phyloP scores from a whole-genome alignment of 2,329 filamentous ascomycete genomes.

The Cyanodermella asteris region DNA sequence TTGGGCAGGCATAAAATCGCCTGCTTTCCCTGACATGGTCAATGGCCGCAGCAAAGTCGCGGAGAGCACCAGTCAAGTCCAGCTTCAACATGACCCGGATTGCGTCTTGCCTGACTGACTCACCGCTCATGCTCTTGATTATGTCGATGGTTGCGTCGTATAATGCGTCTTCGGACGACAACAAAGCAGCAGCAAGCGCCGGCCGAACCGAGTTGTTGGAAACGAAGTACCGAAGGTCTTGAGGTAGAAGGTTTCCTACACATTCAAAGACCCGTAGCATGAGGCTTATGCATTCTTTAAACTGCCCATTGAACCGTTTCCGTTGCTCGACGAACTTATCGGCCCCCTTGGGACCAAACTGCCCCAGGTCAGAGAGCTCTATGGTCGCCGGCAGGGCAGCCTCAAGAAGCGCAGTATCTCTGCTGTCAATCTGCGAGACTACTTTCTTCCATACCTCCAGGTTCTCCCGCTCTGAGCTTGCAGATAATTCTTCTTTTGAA shows the following conservation, averaged over 20 bases:
- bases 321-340: slow-evolving; percentile 24
- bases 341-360: no score
- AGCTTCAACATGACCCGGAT: slow-evolving; percentile 36
- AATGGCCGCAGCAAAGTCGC: slow-evolving; percentile 33
- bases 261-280: slow-evolving; percentile 55
- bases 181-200: slow-evolving; percentile 52
- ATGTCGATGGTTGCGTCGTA: slow-evolving; percentile 63
- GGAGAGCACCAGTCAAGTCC: slow-evolving; percentile 33
- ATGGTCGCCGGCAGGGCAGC: slow-evolving; percentile 50
- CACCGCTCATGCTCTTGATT: slow-evolving; percentile 58
- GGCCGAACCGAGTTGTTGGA: no score
- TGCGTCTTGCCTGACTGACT: slow-evolving; percentile 39
- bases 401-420: slow-evolving; percentile 50
- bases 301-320: slow-evolving; percentile 52
- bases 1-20: slow-evolving; percentile 36
- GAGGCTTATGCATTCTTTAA: slow-evolving; percentile 35
- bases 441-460: slow-evolving; percentile 60
- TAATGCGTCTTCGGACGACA: slow-evolving; percentile 59
- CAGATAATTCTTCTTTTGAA: slow-evolving; percentile 38
- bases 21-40: slow-evolving; percentile 32
- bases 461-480: slow-evolving; percentile 47
- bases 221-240: slow-evolving; percentile 46
- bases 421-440: slow-evolving; percentile 41
- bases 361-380: slow-evolving; percentile 53
- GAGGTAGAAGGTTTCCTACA: slow-evolving; percentile 49